Base-by-base conservation (phyloP, 2,329 filamentous ascomycete species). In the Elsinoe fawcettii region DNA sequence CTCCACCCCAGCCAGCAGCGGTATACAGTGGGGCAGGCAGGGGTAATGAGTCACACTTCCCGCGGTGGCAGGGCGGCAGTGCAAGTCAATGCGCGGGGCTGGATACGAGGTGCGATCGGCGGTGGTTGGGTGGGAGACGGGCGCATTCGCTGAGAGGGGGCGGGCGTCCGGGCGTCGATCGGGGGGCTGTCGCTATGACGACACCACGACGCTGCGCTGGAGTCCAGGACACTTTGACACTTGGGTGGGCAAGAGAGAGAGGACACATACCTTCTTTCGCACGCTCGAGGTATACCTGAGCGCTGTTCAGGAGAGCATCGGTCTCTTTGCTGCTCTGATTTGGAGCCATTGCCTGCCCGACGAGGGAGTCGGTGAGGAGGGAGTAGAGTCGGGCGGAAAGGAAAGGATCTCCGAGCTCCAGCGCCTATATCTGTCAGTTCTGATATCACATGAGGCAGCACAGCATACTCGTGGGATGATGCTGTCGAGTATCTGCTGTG, bases 331-430 rank as follows among this genome's bases (percentile, higher is more conserved):
- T 63, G 53, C 61, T 43, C 59, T 59, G 59, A 64, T 62, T 75
- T 65, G 69, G 71, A 63, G 74, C 66, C 34, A 88, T 86, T 0
- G 88, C 89, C 60, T 88, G 72, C 0, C 90, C 90, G 75, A 95
- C 87, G 63, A 85, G 82, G 0, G 88, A 85, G 67, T 96, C 90
- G 0, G 82, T 87, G 2, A 95, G 78, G 20, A 82, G 71, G 1
- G 81, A 80, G 69, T 91, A 92, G 16, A 90, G 77, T 20, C 76
- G 77, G 0, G 84, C 90, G 0, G 79, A 77, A 12, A 89, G 74
- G 47, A 75, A 76, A 1, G 78, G 74, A 47, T 86, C 81, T 54
- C 84, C 82, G 53, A 82, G 82, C 70, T 95, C 89, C 1, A 95
- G 75, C 5, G 72, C 70, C 70, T 74, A 59, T n/a, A 18, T 51